Evolutionary conservation across 2,329 filamentous ascomycete species (phyloP), one percentile per base, ranked within the genome.

Genomic region (Aureobasidium sp.): DNA sequence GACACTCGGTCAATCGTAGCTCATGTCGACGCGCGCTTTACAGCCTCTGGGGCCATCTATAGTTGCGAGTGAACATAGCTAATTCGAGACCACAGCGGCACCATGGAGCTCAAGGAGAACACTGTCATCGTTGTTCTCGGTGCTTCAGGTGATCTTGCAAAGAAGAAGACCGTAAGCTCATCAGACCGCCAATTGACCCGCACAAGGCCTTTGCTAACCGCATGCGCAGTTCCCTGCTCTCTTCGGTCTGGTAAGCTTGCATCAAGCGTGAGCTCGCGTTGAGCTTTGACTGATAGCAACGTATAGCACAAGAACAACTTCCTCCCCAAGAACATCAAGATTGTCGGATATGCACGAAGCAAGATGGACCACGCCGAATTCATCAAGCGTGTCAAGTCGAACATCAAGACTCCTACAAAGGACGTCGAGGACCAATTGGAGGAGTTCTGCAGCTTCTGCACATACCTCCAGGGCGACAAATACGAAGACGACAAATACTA

Each of bases 351-450:
- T 90, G 94, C 94, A 71, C 88, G 94, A 75, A 99, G 94, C 70
- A 97, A 97, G 83, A 99, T 99, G 94, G 92, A 97, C 80, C 91
- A 93, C 72, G 87, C 91, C 67, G 94, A 99, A 77, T 97, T 90
- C 81, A 84, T 97, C 74, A 90, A 88, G 79, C 86, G 94, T 69
- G 91, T 99, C 78, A 93, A 89, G 79, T 96, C 91, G 64, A 95
- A 97, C 81, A 99, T 99, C 82, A 97, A 99, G 85, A 94, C 92
- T 17, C 94, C 94, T 17, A 97, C 93, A 69, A 96, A 96, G 82
- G 94, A 97, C 70, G 87, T 95, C 69, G 92, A 99, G 81, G 88
- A 96, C 78, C 92, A 97, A 76, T 83, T 99, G 64, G 86, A 94
- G 65, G 88, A 94, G 64, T 99, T 99, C 79, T 88, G 87, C 80